These are phyloP conservation scores for Gamarada debralockiae DNA, from an alignment of 495 filamentous ascomycete genomes.

Conservation along the genomic window DNA sequence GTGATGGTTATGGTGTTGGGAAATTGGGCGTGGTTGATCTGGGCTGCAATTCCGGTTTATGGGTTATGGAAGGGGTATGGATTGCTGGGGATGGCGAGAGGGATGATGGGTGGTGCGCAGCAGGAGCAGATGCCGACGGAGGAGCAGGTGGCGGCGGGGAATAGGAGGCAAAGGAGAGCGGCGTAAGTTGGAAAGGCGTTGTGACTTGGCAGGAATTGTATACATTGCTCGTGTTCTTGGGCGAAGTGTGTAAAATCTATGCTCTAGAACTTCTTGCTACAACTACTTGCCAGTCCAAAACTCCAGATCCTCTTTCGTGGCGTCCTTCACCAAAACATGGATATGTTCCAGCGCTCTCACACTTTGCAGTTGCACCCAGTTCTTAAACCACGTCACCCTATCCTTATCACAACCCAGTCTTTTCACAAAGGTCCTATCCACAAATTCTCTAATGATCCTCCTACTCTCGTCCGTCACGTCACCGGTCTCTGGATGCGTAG, in stretches of 20 bases:
- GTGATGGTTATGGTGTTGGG: conserved; percentile 63
- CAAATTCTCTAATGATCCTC: conserved; percentile 58
- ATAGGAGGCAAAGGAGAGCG: conserved; percentile 42
- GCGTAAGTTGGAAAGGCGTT: conserved; percentile 1
- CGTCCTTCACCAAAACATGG: conserved; percentile 40
- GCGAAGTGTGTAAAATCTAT: background rate
- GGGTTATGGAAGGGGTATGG: conserved; percentile 66
- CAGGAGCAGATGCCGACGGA: conserved; percentile 31
- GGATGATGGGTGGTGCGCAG: conserved; percentile 50
- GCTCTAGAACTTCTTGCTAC: too few relatives aligned
- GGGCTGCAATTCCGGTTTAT: conserved; percentile 65
- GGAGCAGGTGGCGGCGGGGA: conserved; percentile 34
- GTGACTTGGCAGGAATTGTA: background rate
- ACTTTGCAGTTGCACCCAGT: conserved; percentile 86
- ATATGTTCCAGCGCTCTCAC: conserved; percentile 78
- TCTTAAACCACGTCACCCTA: conserved; percentile 89
- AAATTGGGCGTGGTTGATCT: conserved; percentile 75
- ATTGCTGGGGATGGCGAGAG: conserved; percentile 59
- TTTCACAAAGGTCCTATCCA: conserved; percentile 61
- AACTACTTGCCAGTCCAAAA: conserved; percentile 20
- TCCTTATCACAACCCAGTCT: conserved; percentile 48
- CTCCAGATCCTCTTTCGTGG: conserved; percentile 17
- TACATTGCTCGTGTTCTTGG: background rate
- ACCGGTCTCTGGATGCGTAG: conserved; percentile 54
- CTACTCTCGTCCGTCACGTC: conserved; percentile 70